phyloP scores from a whole-genome alignment of 129 eudicot species.

The Artemisia tridentata region DNA sequence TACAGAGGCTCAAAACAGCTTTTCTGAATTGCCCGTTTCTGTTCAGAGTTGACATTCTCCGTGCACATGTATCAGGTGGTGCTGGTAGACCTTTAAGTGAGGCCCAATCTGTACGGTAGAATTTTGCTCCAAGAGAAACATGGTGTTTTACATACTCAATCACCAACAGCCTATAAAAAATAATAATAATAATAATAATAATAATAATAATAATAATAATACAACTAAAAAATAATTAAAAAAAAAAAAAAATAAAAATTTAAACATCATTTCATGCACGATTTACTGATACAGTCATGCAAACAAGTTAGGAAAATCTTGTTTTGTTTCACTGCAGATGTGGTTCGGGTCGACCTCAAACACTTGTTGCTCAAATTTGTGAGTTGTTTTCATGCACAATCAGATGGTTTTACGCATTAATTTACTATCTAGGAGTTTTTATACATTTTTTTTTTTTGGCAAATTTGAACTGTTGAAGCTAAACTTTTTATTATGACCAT shows the following conservation, averaged over 20 bases:
- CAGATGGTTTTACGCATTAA: too few species aligned
- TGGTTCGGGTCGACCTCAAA: too few species aligned
- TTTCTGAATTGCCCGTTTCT: conserved; percentile 50
- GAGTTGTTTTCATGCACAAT: too few species aligned
- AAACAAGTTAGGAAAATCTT: not conserved
- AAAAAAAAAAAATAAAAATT: conserved; percentile 10
- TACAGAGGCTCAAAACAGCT: conserved; percentile 68
- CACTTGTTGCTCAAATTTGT: too few species aligned
- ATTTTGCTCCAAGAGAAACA: conserved; percentile 72
- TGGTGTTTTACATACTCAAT: conserved; percentile 71
- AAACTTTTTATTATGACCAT: too few species aligned
- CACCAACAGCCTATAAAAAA: conserved; percentile 67
- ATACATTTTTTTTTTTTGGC: too few species aligned
- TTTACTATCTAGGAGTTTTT: too few species aligned
- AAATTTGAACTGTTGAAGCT: too few species aligned
- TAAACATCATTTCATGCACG: conserved; percentile 3
- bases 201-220: too few species aligned
- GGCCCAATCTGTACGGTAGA: conserved; percentile 69
- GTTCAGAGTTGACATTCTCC: conserved; percentile 62
- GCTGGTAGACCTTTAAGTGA: conserved; percentile 68
- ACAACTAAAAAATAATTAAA: too few species aligned
- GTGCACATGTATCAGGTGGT: conserved; percentile 64
- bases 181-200: too few species aligned
- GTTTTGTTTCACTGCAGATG: not conserved
- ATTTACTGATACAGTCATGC: not conserved